Evolutionary conservation across 306 rosid species (phyloP).

Genomic region (Benincasa hispida): DNA sequence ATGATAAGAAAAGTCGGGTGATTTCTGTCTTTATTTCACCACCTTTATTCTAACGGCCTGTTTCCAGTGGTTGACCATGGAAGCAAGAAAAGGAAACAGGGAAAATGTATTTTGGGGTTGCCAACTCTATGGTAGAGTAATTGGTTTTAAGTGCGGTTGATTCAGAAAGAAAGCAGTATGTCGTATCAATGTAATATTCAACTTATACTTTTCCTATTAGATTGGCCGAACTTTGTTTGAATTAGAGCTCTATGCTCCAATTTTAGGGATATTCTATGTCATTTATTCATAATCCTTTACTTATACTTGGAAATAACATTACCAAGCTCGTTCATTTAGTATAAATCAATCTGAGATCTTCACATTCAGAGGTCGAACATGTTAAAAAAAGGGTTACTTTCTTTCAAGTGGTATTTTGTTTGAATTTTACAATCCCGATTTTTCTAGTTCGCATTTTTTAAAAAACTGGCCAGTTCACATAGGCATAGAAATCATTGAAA

Average conservation of each 20-base stretch:
- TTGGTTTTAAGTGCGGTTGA: not conserved
- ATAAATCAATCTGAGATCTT: not conserved
- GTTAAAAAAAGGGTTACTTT: too few relatives aligned
- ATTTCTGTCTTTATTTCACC: not conserved
- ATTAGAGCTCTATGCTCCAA: not conserved
- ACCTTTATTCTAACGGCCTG: not conserved
- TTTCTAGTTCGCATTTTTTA: too few relatives aligned
- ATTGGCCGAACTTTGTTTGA: too few relatives aligned
- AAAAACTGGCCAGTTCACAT: too few relatives aligned
- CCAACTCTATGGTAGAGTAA: not conserved
- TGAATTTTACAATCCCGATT: too few relatives aligned
- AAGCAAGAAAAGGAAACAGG: not conserved
- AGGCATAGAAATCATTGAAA: too few relatives aligned
- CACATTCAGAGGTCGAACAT: not conserved
- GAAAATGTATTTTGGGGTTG: not conserved
- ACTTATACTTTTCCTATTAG: too few relatives aligned
- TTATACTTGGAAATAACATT: not conserved
- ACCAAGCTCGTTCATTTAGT: not conserved
- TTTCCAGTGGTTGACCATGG: not conserved
- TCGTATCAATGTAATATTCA: too few relatives aligned
- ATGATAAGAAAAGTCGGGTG: not conserved
- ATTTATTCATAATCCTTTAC: not conserved
- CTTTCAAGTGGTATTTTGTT: too few relatives aligned
- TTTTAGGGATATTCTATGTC: not conserved
- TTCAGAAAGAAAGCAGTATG: not conserved